Conservation (phyloP, 352 stramenopile genomes). For the Globisporangium nunn region DNA sequence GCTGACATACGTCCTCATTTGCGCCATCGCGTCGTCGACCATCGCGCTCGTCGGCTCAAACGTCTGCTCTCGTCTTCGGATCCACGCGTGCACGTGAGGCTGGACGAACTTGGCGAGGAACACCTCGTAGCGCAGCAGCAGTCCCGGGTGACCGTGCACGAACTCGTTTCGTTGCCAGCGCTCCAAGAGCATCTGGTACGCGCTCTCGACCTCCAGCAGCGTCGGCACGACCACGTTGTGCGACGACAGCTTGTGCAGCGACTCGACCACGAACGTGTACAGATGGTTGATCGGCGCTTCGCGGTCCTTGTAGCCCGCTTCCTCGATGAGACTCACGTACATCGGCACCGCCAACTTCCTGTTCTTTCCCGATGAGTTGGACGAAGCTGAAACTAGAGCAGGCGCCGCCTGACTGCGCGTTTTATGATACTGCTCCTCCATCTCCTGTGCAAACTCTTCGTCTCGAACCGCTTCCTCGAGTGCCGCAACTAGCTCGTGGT, state of each 20-base stretch:
- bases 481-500: constrained; percentile 16
- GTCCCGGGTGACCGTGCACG: constrained; percentile 26
- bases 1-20: constrained; percentile 48
- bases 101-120: constrained; percentile 44
- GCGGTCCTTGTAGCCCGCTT: constrained; percentile 40
- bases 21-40: constrained; percentile 15
- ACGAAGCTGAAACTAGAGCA: no score
- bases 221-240: constrained; percentile 36
- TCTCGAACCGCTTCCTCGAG: constrained; percentile 19
- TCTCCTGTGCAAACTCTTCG: constrained; percentile 8
- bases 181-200: constrained; percentile 26
- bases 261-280: constrained; percentile 28
- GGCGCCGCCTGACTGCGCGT: not conserved
- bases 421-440: constrained; percentile 3
- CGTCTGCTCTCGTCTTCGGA: constrained; percentile 7
- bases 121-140: constrained; percentile 51
- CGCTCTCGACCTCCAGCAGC: constrained; percentile 26
- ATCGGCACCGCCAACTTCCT: constrained; percentile 22
- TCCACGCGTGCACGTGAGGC: constrained; percentile 16
- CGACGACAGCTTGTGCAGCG: constrained; percentile 18
- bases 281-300: constrained; percentile 28
- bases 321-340: constrained; percentile 53
- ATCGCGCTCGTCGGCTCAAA: constrained; percentile 11
- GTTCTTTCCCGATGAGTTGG: not conserved
- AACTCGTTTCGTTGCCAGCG: constrained; percentile 30